phyloP scores from a whole-genome alignment of 805 yeast species.

The Yarrowia bubula region DNA sequence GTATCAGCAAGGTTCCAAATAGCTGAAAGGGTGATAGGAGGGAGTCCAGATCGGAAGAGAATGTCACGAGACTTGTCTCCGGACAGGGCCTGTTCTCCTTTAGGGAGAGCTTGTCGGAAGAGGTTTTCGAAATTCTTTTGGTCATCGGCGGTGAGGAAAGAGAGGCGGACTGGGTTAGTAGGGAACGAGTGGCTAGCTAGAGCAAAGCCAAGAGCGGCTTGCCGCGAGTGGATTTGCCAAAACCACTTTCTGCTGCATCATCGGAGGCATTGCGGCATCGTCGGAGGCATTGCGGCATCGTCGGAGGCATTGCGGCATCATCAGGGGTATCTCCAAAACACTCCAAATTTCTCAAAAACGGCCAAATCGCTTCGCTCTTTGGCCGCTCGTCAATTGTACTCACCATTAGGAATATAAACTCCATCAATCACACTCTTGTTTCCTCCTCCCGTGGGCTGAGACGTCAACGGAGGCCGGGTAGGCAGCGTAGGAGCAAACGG shows the following conservation, averaged over 20 bases:
- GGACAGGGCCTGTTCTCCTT: slow-evolving; percentile 56
- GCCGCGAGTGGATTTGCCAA: no score
- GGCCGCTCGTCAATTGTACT: not conserved
- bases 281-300: no score
- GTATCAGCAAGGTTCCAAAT: slow-evolving; percentile 94
- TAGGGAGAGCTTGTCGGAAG: slow-evolving; percentile 68
- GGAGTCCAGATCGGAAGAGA: slow-evolving; percentile 72
- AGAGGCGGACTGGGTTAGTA: slow-evolving; percentile 51
- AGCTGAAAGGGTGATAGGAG: slow-evolving; percentile 71
- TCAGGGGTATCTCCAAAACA: not conserved
- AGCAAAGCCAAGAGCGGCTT: no score
- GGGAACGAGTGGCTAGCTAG: not conserved
- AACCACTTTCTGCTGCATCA: no score
- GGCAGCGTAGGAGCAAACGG: slow-evolving; percentile 24
- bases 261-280: no score
- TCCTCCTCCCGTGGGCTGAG: slow-evolving; percentile 30
- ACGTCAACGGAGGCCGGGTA: slow-evolving; percentile 29
- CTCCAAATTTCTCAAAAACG: no score
- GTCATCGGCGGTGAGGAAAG: slow-evolving; percentile 81
- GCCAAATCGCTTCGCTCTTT: no score
- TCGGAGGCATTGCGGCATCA: not conserved
- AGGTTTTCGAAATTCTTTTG: slow-evolving; percentile 83
- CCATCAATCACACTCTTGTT: slow-evolving; percentile 18
- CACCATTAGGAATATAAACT: slow-evolving; percentile 23
- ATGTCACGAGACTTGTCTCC: slow-evolving; percentile 72